These are phyloP conservation scores for Psilocybe tampanensis DNA, from an alignment of 768 basidiomycete species.

Conservation along the genomic window DNA sequence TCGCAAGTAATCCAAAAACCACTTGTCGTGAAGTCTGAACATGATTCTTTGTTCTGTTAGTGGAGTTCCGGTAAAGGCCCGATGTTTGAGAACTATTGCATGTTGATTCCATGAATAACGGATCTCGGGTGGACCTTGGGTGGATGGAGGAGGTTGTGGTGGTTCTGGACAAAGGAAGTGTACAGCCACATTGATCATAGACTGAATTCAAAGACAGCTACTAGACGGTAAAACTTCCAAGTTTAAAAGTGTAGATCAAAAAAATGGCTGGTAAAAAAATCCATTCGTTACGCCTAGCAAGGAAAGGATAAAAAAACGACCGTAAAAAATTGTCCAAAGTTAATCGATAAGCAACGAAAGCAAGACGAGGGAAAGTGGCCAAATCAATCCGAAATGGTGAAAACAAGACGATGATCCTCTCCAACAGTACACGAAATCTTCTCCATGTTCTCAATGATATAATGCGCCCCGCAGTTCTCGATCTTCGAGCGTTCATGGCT, in stretches of 20 bases:
- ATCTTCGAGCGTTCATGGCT: constrained; percentile 62
- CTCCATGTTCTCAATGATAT: constrained; percentile 57
- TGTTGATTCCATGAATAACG: background rate
- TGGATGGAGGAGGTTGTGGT: too few species aligned
- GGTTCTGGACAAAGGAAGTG: background rate
- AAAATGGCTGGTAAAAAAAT: background rate
- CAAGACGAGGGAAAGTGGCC: background rate
- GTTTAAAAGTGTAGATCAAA: too few species aligned
- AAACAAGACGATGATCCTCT: constrained; percentile 24
- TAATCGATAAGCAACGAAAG: background rate
- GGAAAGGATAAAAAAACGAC: background rate
- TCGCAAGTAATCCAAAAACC: too few species aligned
- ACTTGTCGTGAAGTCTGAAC: background rate
- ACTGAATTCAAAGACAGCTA: too few species aligned
- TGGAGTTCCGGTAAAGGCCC: background rate
- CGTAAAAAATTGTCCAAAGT: too few species aligned
- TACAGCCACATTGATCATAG: background rate
- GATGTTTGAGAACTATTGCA: background rate
- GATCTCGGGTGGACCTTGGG: background rate
- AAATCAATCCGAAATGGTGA: constrained; percentile 4
- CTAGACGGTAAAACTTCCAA: too few species aligned
- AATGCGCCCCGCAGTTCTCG: constrained; percentile 58
- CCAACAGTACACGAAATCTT: constrained; percentile 40
- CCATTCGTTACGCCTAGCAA: background rate
- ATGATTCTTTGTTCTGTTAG: background rate